A percentile compares a stretch with the other conserved stretches of the same genome.
Conservation (phyloP, 441 rosid species). For the Hura crepitans region DNA sequence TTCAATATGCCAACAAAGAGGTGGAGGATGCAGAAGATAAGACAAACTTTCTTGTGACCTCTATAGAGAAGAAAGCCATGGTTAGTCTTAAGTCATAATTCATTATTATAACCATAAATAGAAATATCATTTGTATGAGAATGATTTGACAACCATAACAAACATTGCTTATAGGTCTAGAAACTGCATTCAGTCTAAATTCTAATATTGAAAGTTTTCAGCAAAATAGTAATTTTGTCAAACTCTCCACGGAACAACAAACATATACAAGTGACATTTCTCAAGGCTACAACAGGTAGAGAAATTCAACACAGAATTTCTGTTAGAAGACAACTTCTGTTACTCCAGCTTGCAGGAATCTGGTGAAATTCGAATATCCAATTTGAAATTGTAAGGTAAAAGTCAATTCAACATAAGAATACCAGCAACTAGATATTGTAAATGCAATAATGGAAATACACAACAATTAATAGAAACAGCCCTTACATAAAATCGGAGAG, state of each 20-base stretch:
- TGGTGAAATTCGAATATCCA: background rate
- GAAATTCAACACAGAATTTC: background rate
- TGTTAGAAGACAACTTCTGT: background rate
- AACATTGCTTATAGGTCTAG: background rate
- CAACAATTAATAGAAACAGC: background rate
- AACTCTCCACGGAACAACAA: background rate
- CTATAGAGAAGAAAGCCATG: conserved; percentile 35
- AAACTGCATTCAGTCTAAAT: background rate
- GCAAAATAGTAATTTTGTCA: background rate
- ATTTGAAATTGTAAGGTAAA: too few relatives aligned
- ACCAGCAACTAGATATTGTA: background rate
- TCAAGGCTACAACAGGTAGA: conserved; percentile 4
- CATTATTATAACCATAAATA: conserved; percentile 10
- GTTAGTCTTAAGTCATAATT: conserved; percentile 8
- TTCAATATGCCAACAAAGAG: conserved; percentile 68
- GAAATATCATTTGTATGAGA: conserved; percentile 3
- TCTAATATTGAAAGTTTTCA: background rate
- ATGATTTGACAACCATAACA: background rate
- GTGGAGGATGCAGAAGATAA: conserved; percentile 66
- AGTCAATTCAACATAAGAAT: background rate
- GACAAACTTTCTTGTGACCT: conserved; percentile 71
- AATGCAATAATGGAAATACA: background rate
- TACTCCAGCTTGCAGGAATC: background rate
- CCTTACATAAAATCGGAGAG: conserved; percentile 78
- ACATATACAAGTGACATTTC: background rate